Evolutionary conservation across 202 grass and related monocot species (phyloP), one percentile per base, ranked within the genome.

Genomic region (Saccharum hybrid): DNA sequence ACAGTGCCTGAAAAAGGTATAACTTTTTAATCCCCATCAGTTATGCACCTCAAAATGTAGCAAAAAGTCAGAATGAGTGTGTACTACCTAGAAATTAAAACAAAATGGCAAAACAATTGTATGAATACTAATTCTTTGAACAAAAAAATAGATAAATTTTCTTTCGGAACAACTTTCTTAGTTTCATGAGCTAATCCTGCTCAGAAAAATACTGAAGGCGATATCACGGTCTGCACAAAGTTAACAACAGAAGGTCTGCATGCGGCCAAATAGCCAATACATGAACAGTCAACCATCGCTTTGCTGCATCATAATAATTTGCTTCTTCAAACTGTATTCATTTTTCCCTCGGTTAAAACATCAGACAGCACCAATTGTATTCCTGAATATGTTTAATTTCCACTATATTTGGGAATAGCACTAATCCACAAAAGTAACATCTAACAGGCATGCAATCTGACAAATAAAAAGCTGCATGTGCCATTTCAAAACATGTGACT

Each of bases 1-100:
- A 80, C 49, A 80, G 66, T 71, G 79, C 79, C 79, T 81, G 51
- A 30, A 71, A 80, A 69, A 71, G 10, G 15, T 43, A 81, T 13
- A 60, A 80, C 11, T 30, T 69, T 41, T 12, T 54, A 19, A 38
- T 1, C n/a, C 11, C n/a, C 18, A 57, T 70, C 65, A 81, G 14
- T 33, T 31, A 71, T 26, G 6, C 36, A 70, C 22, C 52, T 14
- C 8, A 71, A 81, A 57, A 41, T 1, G 13, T 31, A 66, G n/a
- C 65, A 80, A 1, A 16, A 39, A 19, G 21, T 59, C 14, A 19
- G 12, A 81, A 21, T 8, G 34, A 22, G 22, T 13, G 33, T 39
- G n/a, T 26, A 18, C 4, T 18, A 80, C 56, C 56, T 34, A n/a
- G 30, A 31, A 74, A 36, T 18, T 34, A n/a, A 72, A 72, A 74